A percentile compares a stretch with the other conserved stretches of the same genome.
These are phyloP conservation scores for Astrephomene gubernaculifera DNA, from an alignment of 139 green algal genomes.

Conservation along the genomic window DNA sequence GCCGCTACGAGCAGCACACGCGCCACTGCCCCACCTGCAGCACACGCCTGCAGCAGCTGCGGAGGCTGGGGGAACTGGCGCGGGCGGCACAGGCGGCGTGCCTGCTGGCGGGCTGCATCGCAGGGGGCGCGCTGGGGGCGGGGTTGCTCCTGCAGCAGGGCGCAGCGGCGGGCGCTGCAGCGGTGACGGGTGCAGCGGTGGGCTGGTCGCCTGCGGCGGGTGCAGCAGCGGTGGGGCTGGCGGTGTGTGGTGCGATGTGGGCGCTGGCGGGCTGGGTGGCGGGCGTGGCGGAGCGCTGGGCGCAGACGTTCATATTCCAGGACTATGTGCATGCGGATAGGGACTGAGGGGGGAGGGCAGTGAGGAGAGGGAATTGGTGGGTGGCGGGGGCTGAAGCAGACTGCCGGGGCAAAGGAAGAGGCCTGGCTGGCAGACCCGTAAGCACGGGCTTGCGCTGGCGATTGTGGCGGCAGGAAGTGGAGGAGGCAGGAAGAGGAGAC, in stretches of 20 bases:
- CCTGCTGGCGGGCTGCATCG: neutral
- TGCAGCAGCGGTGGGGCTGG: neutral
- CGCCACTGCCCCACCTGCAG: constrained; percentile 24
- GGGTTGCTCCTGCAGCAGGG: neutral
- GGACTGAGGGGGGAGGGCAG: constrained; percentile 1
- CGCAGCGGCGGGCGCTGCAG: neutral
- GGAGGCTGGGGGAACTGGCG: neutral
- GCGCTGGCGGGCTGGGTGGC: neutral
- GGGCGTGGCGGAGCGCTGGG: neutral
- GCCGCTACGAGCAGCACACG: constrained; percentile 32
- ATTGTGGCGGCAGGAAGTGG: too few species aligned
- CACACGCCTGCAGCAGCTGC: neutral
- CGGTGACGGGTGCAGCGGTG: neutral
- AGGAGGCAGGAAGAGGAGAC: too few species aligned
- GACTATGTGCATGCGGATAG: constrained; percentile 31
- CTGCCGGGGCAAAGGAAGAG: too few species aligned
- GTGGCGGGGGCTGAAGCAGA: too few species aligned
- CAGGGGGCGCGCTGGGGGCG: neutral
- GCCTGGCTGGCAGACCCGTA: too few species aligned
- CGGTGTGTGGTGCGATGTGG: too few species aligned
- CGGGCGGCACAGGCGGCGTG: too few species aligned
- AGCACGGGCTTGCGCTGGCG: too few species aligned
- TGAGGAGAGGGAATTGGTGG: neutral
- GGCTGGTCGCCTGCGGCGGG: neutral
- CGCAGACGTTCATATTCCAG: neutral